Evolutionary conservation across 805 yeast genomes (phyloP), one percentile per base, ranked within the genome.

Genomic region (Sugiyamaella marilandica): DNA sequence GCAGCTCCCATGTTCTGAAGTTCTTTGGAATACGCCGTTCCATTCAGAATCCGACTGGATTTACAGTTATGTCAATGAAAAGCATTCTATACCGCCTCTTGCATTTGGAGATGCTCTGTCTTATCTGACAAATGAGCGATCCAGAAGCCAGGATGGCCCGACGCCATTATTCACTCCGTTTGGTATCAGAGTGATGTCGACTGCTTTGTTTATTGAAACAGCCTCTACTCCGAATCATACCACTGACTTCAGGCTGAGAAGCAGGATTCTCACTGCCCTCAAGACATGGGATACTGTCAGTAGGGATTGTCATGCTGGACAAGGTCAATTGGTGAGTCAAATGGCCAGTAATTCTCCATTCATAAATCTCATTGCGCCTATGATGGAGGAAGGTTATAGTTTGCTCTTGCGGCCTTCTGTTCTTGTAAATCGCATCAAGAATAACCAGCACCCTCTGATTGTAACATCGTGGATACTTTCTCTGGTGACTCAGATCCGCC

Each of bases 1-100:
- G 11, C 46, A 32, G 14, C 54, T 68, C 31, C 72, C 72, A 5
- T 64, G 70, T 52, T 59, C 65, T 5, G 72, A 68, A 52, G 49
- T 49, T 5, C 54, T 61, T 11, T 67, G 71, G 71, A 61, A 60
- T 50, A 53, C 64, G 16, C 43, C 61, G 4, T 60, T 62, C 18
- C 35, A 32, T 35, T 36, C 48, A 16, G 62, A 60, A 41, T 52
- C 53, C 5, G 62, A 55, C 33, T 63, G 67, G 67, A 32, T 50
- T 14, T 50, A 55, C 32, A 35, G 37, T 32, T 49, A 49, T 26
- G 36, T 49, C 31, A 16, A 46, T 5, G 50, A 56, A 10, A 35
- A 47, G 34, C 36, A 50, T 16, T 24, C 49, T 31, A 41, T 50
- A 2, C 41, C 53, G 21, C 52, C 52, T 9, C 33, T 47, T 33